Percentiles rank a stretch among this genome's conserved stretches.
Evolutionary conservation across 768 basidiomycete genomes (phyloP).

Genomic region (Psilocybe cyanescens): DNA sequence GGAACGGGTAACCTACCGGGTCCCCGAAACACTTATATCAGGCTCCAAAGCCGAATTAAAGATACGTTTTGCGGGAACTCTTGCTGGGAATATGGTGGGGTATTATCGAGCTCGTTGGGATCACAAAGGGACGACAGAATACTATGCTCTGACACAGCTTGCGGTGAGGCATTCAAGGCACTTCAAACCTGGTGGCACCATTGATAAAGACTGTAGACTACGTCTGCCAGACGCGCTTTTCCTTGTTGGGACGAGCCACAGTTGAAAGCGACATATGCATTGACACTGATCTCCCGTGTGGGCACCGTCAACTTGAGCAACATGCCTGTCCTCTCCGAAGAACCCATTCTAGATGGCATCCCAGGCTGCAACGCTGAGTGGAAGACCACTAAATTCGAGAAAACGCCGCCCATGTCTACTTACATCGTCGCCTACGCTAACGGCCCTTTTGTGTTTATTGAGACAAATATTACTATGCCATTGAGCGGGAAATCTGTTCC

Average conservation of each 20-base stretch:
- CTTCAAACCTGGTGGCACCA: neutral
- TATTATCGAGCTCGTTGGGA: constrained; percentile 78
- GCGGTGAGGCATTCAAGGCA: constrained; percentile 46
- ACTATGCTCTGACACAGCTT: constrained; percentile 88
- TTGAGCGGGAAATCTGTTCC: constrained; percentile 81
- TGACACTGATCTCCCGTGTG: constrained; percentile 77
- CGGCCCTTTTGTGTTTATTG: constrained; percentile 74
- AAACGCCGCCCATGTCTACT: constrained; percentile 84
- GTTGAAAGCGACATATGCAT: constrained; percentile 80
- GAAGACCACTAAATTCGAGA: constrained; percentile 84
- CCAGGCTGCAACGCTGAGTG: constrained; percentile 51
- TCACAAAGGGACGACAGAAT: constrained; percentile 62
- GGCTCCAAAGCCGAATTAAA: constrained; percentile 73
- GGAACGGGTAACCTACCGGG: constrained; percentile 71
- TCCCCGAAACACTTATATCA: constrained; percentile 60
- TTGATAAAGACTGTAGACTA: constrained; percentile 56
- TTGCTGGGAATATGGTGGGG: constrained; percentile 78
- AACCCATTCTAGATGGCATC: constrained; percentile 39
- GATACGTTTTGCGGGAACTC: constrained; percentile 65
- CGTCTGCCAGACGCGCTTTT: constrained; percentile 80
- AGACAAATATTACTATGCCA: constrained; percentile 77
- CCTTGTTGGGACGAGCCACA: constrained; percentile 95
- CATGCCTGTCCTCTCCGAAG: constrained; percentile 80
- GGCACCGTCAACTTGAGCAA: constrained; percentile 84
- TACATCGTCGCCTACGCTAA: constrained; percentile 91